Evolutionary conservation across 257 asterid species (phyloP).

Genomic region (Linderniella brevidens): DNA sequence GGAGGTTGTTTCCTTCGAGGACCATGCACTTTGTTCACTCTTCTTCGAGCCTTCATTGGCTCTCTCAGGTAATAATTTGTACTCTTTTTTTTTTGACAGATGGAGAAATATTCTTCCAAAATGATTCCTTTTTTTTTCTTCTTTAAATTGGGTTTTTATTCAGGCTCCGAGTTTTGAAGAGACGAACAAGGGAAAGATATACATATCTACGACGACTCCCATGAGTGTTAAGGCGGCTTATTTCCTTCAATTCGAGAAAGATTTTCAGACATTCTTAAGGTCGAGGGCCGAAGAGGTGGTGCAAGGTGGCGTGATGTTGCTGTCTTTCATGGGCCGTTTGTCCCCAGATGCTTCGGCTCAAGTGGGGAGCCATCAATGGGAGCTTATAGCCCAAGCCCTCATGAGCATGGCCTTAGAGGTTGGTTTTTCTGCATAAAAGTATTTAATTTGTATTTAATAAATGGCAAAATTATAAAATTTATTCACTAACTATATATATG

Average conservation of each 20-base stretch:
- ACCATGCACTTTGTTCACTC: slow-evolving; percentile 48
- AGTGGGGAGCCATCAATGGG: background rate
- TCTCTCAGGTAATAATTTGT: slow-evolving; percentile 45
- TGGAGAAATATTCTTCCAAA: background rate
- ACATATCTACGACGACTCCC: slow-evolving; percentile 45
- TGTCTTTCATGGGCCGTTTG: slow-evolving; percentile 38
- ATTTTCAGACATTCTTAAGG: slow-evolving; percentile 27
- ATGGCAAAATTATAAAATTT: too few relatives aligned
- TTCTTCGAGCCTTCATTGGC: slow-evolving; percentile 73
- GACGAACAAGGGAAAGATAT: slow-evolving; percentile 47
- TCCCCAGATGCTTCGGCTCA: slow-evolving; percentile 24
- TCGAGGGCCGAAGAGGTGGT: slow-evolving; percentile 47
- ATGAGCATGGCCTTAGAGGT: slow-evolving; percentile 38
- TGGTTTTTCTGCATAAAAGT: background rate
- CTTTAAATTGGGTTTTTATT: slow-evolving; percentile 29
- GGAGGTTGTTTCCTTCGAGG: slow-evolving; percentile 35
- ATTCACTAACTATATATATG: too few relatives aligned
- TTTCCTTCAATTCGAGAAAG: slow-evolving; percentile 28
- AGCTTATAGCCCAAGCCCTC: slow-evolving; percentile 31
- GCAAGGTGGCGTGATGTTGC: slow-evolving; percentile 42
- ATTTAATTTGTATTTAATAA: too few relatives aligned
- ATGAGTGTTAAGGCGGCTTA: slow-evolving; percentile 26
- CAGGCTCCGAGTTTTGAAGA: slow-evolving; percentile 10
- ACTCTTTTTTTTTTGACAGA: too few relatives aligned
- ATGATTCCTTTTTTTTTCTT: background rate